Conservation (phyloP, 768 basidiomycete species). For the Coprinopsis sp. region DNA sequence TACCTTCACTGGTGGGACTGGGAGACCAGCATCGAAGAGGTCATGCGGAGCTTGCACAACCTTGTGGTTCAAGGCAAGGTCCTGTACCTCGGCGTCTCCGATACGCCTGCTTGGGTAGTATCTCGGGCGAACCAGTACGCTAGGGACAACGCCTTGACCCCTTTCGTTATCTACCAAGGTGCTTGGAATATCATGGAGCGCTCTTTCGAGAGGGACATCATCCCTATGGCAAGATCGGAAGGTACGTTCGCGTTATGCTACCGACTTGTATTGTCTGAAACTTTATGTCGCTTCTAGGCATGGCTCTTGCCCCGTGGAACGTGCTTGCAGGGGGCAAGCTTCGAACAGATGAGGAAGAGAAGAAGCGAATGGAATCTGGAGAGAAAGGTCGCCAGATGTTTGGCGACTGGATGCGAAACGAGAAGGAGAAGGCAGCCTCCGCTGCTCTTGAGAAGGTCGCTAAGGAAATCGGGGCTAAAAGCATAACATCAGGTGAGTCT, state of each 20-base stretch:
- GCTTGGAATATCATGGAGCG: constrained; percentile 41
- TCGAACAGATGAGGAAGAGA: constrained; percentile 46
- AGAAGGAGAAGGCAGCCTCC: constrained; percentile 37
- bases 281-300: no score
- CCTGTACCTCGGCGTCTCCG: constrained; percentile 37
- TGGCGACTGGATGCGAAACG: constrained; percentile 41
- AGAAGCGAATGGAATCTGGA: constrained; percentile 20
- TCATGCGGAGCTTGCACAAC: constrained; percentile 50
- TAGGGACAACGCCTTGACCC: constrained; percentile 41
- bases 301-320: constrained; percentile 32
- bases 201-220: constrained; percentile 30
- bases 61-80: constrained; percentile 50
- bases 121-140: constrained; percentile 47
- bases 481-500: constrained; percentile 43
- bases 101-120: constrained; percentile 48
- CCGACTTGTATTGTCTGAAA: no score
- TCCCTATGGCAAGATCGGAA: constrained; percentile 37
- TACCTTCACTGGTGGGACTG: constrained; percentile 51
- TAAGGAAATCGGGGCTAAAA: constrained; percentile 41
- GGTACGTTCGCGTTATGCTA: no score
- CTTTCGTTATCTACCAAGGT: constrained; percentile 53
- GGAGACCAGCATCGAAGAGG: constrained; percentile 47
- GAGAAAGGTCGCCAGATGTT: constrained; percentile 36
- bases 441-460: constrained; percentile 48
- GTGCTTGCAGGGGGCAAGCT: constrained; percentile 41